A percentile compares a stretch with the other conserved stretches of the same genome.
Evolutionary conservation across 2,329 filamentous ascomycete genomes (phyloP).

Genomic region (Cercospora nicotianae): DNA sequence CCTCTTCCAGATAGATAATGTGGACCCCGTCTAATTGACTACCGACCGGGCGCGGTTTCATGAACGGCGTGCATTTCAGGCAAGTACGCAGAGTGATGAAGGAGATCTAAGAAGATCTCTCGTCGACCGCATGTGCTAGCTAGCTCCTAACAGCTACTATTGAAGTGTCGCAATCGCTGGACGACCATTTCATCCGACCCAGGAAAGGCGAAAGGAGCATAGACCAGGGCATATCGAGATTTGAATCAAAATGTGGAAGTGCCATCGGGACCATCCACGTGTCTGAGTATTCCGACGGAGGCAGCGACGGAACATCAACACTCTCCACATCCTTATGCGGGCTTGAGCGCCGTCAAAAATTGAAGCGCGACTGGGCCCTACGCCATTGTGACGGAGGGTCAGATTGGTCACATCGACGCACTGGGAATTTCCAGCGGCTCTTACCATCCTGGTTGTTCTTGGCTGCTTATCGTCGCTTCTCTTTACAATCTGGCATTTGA

Average conservation of each 20-base stretch:
- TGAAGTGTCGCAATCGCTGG: no score
- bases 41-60: background rate
- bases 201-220: background rate
- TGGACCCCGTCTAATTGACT: background rate
- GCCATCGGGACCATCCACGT: background rate
- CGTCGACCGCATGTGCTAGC: no score
- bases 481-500: background rate
- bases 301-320: background rate
- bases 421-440: background rate
- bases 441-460: background rate
- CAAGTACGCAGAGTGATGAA: background rate
- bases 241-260: background rate
- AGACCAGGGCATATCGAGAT: background rate
- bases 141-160: no score
- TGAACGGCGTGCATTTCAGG: background rate
- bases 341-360: background rate
- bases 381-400: background rate
- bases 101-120: no score
- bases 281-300: background rate
- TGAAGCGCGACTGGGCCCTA: background rate
- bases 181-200: no score
- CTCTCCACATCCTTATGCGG: background rate
- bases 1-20: background rate
- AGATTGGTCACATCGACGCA: background rate
- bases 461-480: background rate